Base-by-base conservation (phyloP, 2,329 filamentous ascomycete species). In the Rutstroemia sp. region DNA sequence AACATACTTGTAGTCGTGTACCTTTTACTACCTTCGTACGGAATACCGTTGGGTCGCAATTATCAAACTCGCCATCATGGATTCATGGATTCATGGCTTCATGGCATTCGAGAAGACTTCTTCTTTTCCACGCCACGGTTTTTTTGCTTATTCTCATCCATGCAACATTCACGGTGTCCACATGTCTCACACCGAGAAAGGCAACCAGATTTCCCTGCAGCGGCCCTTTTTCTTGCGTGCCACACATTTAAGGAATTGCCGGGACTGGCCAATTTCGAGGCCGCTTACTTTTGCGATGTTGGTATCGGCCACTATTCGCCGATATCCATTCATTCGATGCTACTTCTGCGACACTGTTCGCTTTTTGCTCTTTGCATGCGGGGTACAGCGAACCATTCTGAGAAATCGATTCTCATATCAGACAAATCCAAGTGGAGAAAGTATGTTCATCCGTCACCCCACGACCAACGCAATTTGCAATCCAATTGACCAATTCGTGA, bases 181-280 rank as follows among this genome's bases (percentile, higher is more conserved):
- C 23, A 38, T 55, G 38, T 55, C 46, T 50, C 25, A 55, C 53
- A 30, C 46, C 37, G 49, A 27, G n/a, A 34, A 45, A 55, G 53
- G 53, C 46, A 47, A 50, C 53, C 53, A 55, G 53, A 55, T 55
- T 47, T 55, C 41, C 34, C 23, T 55, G 53, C 53, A 55, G 37
- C 23, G 49, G 46, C 25, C 52, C 52, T 55, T 49, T 55, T 44
- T 23, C 38, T 55, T 25, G 16, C 37, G 46, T 50, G 46, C 46
- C 53, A 50, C 53, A n/a, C 19, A 18, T 19, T 5, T 30, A 16
- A 34, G 25, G 30, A 34, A 54, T 42, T 25, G n/a, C 53, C 38
- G 25, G 25, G 14, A 25, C 19, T 44, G 46, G 46, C 25, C 46
- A 14, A 34, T 44, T 44, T 19, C 12, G 45, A 37, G 38, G 25